Percentiles rank a stretch among this genome's conserved stretches.
Conservation (phyloP, 768 basidiomycete genomes). For the Tulasnella sp. region DNA sequence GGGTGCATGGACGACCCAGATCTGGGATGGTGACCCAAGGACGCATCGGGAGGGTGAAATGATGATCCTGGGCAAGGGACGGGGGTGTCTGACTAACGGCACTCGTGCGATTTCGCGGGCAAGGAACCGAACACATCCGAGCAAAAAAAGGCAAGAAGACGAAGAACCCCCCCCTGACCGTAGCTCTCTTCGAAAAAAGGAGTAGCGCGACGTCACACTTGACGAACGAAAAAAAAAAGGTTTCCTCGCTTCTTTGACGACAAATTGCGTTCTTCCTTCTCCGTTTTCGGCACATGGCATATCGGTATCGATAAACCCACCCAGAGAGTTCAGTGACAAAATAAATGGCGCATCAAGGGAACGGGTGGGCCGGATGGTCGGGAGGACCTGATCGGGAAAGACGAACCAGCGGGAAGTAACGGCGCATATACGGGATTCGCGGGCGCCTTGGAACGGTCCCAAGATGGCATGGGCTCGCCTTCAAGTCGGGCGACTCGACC, state of each 20-base stretch:
- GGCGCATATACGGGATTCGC: background rate
- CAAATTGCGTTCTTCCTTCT: background rate
- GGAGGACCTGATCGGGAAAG: slow-evolving; percentile 1
- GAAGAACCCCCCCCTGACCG: background rate
- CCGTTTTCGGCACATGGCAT: too few relatives aligned
- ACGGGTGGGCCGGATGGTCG: background rate
- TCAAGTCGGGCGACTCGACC: background rate
- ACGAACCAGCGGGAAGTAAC: background rate
- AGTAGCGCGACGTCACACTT: background rate
- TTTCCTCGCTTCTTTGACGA: background rate
- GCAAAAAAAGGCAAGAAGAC: background rate
- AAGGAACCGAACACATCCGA: slow-evolving; percentile 15
- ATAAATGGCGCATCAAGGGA: slow-evolving; percentile 9
- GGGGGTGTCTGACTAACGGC: slow-evolving; percentile 8
- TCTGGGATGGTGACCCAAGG: background rate
- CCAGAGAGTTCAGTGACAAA: too few relatives aligned
- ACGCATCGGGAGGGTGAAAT: slow-evolving; percentile 1
- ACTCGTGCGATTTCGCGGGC: slow-evolving; percentile 6
- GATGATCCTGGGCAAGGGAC: background rate
- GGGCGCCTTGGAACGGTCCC: background rate
- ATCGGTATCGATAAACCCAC: too few relatives aligned
- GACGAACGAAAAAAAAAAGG: background rate
- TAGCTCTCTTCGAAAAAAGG: background rate
- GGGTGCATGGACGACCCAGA: background rate
- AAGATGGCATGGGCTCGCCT: background rate